Percentiles rank a stretch among this genome's conserved stretches.
phyloP scores from a whole-genome alignment of 2,329 filamentous ascomycete genomes.

The Mollisia scopiformis region DNA sequence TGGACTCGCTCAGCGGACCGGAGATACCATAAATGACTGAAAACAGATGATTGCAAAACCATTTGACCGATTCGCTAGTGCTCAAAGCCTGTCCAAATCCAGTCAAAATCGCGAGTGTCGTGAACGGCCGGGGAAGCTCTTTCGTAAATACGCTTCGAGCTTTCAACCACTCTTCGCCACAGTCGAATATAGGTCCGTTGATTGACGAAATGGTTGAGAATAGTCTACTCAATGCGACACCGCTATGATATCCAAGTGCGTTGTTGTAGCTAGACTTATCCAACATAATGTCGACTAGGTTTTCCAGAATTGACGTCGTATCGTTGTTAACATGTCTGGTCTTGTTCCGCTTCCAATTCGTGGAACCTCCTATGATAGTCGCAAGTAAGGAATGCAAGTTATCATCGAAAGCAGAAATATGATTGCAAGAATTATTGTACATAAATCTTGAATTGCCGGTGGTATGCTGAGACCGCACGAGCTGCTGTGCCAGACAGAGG shows the following conservation, averaged over 20 bases:
- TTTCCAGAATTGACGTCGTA: neutral
- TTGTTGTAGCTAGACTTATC: neutral
- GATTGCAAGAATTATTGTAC: neutral
- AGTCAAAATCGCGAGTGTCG: conserved; percentile 39
- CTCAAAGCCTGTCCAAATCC: conserved; percentile 54
- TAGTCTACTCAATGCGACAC: neutral
- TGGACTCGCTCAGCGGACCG: conserved; percentile 45
- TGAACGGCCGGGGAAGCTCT: neutral
- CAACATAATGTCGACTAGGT: neutral
- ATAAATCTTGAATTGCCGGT: neutral
- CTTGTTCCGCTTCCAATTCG: neutral
- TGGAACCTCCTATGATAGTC: neutral
- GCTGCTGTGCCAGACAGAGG: neutral
- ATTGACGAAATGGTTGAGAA: neutral
- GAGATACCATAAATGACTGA: conserved; percentile 59
- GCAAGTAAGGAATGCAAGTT: neutral
- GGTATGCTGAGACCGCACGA: neutral
- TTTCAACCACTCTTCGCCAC: neutral
- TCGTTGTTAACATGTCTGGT: neutral
- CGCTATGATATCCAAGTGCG: neutral
- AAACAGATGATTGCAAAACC: conserved; percentile 61
- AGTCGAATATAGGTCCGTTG: neutral
- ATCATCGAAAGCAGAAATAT: neutral
- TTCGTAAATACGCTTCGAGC: neutral
- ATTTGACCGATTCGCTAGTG: conserved; percentile 51